phyloP scores from a whole-genome alignment of 2,329 filamentous ascomycete species.

The Ceratocystiopsis minuta region DNA sequence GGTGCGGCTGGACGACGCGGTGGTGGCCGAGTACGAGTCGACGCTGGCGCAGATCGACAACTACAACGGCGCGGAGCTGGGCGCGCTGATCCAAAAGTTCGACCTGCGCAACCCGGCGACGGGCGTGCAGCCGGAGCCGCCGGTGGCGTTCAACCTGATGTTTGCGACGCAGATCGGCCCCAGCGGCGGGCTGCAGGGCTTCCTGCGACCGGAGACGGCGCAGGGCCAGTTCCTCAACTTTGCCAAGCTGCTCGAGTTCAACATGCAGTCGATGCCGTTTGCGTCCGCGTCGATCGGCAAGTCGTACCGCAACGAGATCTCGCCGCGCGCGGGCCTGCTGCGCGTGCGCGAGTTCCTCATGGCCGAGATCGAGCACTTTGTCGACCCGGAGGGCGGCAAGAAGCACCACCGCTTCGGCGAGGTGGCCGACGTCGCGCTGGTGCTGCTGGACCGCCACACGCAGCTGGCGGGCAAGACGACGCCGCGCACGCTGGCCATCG shows the following conservation, averaged over 20 bases:
- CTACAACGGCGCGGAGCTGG: conserved; percentile 74
- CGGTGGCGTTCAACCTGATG: conserved; percentile 95
- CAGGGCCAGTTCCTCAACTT: conserved; percentile 98
- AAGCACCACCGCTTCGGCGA: conserved; percentile 79
- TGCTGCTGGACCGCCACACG: conserved; percentile 66
- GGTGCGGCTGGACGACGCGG: conserved; percentile 70
- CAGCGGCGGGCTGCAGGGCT: conserved; percentile 70
- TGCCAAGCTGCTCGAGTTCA: conserved; percentile 81
- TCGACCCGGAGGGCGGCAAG: conserved; percentile 88
- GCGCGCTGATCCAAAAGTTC: conserved; percentile 75
- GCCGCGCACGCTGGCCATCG: conserved; percentile 56
- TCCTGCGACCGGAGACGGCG: conserved; percentile 82
- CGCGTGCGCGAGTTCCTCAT: conserved; percentile 95
- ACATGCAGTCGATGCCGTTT: conserved; percentile 89
- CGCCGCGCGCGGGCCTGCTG: conserved; percentile 74
- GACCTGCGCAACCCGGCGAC: conserved; percentile 78
- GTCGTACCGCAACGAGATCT: conserved; percentile 97
- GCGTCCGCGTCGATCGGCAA: conserved; percentile 94
- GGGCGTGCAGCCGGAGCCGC: conserved; percentile 56
- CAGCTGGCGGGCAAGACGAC: conserved; percentile 76
- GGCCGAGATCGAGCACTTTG: conserved; percentile 98
- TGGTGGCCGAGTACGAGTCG: conserved; percentile 81
- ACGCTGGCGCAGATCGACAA: conserved; percentile 88
- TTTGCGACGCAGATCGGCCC: conserved; percentile 88
- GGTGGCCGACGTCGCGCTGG: conserved; percentile 66